Percentiles rank a stretch among this genome's conserved stretches.
phyloP scores from a whole-genome alignment of 2,329 filamentous ascomycete genomes.

The Grosmannia clavigera region DNA sequence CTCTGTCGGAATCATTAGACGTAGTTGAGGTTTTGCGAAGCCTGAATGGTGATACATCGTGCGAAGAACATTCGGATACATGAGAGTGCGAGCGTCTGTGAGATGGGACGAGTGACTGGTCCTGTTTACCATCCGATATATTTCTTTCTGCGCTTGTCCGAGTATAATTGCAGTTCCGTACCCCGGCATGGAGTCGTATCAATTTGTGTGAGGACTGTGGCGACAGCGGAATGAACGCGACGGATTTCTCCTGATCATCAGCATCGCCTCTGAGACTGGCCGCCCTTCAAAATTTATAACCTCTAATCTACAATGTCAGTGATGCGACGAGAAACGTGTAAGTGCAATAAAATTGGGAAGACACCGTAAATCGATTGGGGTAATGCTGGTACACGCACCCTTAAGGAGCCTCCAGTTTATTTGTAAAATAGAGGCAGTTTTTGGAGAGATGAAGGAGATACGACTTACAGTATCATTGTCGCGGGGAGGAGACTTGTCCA shows the following conservation, averaged over 20 bases:
- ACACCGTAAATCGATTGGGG: neutral
- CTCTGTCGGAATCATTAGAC: conserved; percentile 21
- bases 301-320: conserved; percentile 1
- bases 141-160: neutral
- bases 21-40: conserved; percentile 14
- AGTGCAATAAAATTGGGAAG: neutral
- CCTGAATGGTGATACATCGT: conserved; percentile 23
- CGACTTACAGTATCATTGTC: conserved; percentile 14
- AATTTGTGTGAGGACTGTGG: conserved; percentile 36
- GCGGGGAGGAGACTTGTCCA: neutral
- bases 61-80: conserved; percentile 18
- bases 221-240: conserved; percentile 36
- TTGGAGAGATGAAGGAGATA: conserved; percentile 4
- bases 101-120: conserved; percentile 5
- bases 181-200: conserved; percentile 24
- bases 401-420: conserved; percentile 1
- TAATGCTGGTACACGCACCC: conserved; percentile 9
- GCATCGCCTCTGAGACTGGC: conserved; percentile 3
- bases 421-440: neutral
- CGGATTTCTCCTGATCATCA: conserved; percentile 23
- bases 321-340: too few relatives aligned
- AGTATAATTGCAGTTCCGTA: conserved; percentile 1
- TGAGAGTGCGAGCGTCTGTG: conserved; percentile 5
- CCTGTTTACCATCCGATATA: neutral
- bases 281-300: conserved; percentile 5